phyloP scores from a whole-genome alignment of 2,329 filamentous ascomycete species.

The Monosporascus sp. region DNA sequence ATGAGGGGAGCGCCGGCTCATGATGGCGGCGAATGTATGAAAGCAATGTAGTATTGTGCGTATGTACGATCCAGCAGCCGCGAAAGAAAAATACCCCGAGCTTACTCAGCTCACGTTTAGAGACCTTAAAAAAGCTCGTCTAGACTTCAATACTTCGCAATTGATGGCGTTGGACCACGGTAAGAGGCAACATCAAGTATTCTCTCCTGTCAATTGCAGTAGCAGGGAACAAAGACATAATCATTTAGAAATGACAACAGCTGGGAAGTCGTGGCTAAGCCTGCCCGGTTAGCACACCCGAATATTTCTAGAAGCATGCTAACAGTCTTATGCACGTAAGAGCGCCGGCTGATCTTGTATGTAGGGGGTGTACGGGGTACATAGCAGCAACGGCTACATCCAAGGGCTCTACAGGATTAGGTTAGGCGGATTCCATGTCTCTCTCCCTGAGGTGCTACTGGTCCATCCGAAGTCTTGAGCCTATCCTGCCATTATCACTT shows the following conservation, averaged over 20 bases:
- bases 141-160: neutral
- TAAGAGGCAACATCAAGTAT: neutral
- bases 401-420: neutral
- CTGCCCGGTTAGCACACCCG: neutral
- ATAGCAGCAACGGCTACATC: neutral
- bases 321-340: conserved; percentile 1
- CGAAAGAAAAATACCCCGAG: neutral
- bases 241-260: neutral
- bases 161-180: neutral
- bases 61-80: neutral
- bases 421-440: neutral
- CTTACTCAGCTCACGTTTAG: neutral
- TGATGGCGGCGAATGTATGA: neutral
- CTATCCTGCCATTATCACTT: conserved; percentile 4
- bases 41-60: neutral
- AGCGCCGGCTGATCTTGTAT: conserved; percentile 1
- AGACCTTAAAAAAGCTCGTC: neutral
- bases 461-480: conserved; percentile 6
- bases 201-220: neutral
- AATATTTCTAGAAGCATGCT: neutral
- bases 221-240: too few species aligned
- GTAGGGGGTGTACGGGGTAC: neutral
- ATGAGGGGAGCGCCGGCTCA: neutral
- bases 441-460: neutral
- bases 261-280: neutral